Base-by-base conservation (phyloP, 352 stramenopile species). In the Phytopythium aichiense region DNA sequence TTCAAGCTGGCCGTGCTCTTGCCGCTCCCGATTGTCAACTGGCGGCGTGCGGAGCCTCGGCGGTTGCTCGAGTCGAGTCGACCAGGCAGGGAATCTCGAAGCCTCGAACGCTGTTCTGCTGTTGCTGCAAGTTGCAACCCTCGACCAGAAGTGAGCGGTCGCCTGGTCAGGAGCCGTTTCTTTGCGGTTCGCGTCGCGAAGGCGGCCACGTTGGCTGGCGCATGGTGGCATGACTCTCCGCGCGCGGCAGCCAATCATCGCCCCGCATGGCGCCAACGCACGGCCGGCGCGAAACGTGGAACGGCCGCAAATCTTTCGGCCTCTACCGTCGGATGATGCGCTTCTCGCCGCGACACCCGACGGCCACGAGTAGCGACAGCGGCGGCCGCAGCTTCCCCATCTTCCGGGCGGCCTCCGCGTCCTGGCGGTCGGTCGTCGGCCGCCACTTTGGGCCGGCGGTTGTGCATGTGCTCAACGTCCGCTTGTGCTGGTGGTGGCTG, bases 1-100 rank as follows among this genome's bases (percentile, higher is more conserved):
- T 35, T 48, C 52, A 58, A 58, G 20, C 33, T 58, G 52, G 16
- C 52, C 52, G 52, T 58, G 52, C 52, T 48, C 33, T 58, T 48
- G 37, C 52, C 12, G 25, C 30, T 18, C 52, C n/a, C 52, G 33
- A 48, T 48, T 58, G 52, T 33, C 45, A 33, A 58, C 52, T 58
- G 31, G 11, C 23, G 13, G 46, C 46, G 46, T 28, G 33, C 31
- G 4, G 20, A 35, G 11, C 49, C 18, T n/a, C n/a, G n/a, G n/a
- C n/a, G n/a, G n/a, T n/a, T n/a, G 18, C 40, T 48, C 42, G 42
- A 9, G 7, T 38, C 33, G 33, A 38, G 33, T 48, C 42, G 7
- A 22, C 25, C 6, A n/a, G 42, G 7, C 12, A 15, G 42, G n/a
- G 42, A 48, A 48, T 48, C 42, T 45, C n/a, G 38, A n/a, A 18